Evolutionary conservation across 805 yeast genomes (phyloP), one percentile per base, ranked within the genome.

Genomic region (Ascoidea asiatica): DNA sequence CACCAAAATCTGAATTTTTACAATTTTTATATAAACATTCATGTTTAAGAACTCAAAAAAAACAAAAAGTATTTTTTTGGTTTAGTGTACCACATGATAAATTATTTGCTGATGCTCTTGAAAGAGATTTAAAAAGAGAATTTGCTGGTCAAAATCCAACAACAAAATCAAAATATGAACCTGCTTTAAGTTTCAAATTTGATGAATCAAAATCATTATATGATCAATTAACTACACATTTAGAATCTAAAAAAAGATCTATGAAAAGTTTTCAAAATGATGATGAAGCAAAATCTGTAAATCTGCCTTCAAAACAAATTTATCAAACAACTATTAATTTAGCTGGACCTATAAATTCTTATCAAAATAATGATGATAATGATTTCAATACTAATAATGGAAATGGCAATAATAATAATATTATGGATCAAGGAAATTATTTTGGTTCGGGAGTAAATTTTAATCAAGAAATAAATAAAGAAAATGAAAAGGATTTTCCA

Each of bases 61-160:
- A 92, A 56, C 98, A 90, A 59, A 90, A 92, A 57, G 97, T 90
- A 39, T 90, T 90, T 59, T 87, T 82, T 61, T 92, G 97, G 97
- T 88, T 84, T 60, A 82, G 89, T 56, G 97, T 92, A 7, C 92
- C 92, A 20, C 97, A 90, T 61, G 95, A 89, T 57, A 79, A 82
- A 57, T 66, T 90, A 39, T 89, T 92, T 72, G 78, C 87, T 2
- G 97, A 92, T 61, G 97, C 97, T 0, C 64, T 92, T 40, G 97
- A 89, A 59, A 70, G 97, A 53, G 97, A 92, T 59, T 63, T 89
- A 56, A 88, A 86, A 62, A 79, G 83, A 52, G 96, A 89, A 57
- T 58, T 66, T 44, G 53, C 68, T 17, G 66, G 67, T 42, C 86
- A 79, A 50, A 64, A 64, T 5, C 73, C 92, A 2, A 81, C 96